phyloP scores from a whole-genome alignment of 1,284 basidiomycete species.

The Ustilago hordei region DNA sequence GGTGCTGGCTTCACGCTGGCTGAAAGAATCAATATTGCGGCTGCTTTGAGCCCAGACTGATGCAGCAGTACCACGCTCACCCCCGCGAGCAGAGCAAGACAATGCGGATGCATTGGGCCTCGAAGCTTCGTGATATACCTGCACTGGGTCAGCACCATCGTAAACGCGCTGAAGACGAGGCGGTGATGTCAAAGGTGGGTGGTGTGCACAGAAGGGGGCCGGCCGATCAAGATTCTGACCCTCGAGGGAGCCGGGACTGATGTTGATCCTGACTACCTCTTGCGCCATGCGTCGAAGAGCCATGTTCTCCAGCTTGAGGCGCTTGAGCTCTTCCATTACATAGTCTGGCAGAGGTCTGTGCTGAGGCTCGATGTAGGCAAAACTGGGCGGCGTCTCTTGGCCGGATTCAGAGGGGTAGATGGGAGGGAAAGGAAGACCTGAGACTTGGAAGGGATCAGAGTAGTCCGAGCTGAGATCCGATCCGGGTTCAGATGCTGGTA shows the following conservation, averaged over 20 bases:
- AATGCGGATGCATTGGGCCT: not conserved
- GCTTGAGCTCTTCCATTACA: slow-evolving; percentile 41
- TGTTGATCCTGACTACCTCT: slow-evolving; percentile 27
- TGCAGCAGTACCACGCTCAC: slow-evolving; percentile 24
- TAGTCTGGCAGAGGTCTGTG: slow-evolving; percentile 25
- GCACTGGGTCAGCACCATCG: slow-evolving; percentile 29
- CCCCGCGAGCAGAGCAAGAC: not conserved
- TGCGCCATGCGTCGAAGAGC: slow-evolving; percentile 41
- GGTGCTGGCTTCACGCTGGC: not conserved
- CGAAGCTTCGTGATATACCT: slow-evolving; percentile 14
- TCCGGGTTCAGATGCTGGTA: slow-evolving; percentile 27
- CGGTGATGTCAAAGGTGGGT: slow-evolving; percentile 15
- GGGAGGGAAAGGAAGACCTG: slow-evolving; percentile 7
- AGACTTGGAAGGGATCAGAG: slow-evolving; percentile 26
- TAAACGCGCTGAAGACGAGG: slow-evolving; percentile 25
- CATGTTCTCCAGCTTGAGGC: slow-evolving; percentile 49
- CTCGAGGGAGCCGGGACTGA: slow-evolving; percentile 3
- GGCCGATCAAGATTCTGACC: not conserved
- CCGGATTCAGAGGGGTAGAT: not conserved
- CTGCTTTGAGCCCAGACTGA: slow-evolving; percentile 37
- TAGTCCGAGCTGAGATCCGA: slow-evolving; percentile 47
- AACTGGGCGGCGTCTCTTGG: slow-evolving; percentile 9
- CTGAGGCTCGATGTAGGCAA: slow-evolving; percentile 6
- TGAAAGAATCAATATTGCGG: not conserved
- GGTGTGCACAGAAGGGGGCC: slow-evolving; percentile 16